Evolutionary conservation across 2,329 filamentous ascomycete species (phyloP).

Genomic region (Rhynchosporium agropyri): DNA sequence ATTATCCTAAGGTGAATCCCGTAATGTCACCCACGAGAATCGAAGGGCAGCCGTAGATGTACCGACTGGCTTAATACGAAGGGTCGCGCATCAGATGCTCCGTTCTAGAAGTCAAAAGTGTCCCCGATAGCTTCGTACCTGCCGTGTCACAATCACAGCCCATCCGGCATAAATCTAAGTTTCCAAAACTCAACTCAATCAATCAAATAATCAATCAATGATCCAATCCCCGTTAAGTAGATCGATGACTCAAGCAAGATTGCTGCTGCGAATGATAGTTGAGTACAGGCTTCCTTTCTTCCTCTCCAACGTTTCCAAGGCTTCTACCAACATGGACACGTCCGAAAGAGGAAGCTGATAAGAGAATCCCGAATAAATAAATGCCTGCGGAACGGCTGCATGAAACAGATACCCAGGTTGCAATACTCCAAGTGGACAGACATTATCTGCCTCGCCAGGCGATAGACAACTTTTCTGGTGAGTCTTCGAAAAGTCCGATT

Average conservation of each 20-base stretch:
- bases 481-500: background rate
- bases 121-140: background rate
- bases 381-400: background rate
- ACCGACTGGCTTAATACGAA: conserved; percentile 14
- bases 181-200: background rate
- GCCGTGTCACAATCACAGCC: background rate
- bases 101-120: no score
- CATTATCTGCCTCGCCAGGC: conserved; percentile 10
- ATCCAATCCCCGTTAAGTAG: background rate
- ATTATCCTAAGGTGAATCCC: background rate
- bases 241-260: background rate
- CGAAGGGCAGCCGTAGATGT: background rate
- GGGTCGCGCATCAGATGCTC: conserved; percentile 3
- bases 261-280: conserved; percentile 14
- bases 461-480: background rate
- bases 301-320: background rate
- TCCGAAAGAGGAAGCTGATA: conserved; percentile 20
- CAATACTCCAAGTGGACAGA: conserved; percentile 1
- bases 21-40: background rate
- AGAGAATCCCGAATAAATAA: conserved; percentile 12
- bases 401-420: background rate
- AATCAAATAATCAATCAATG: no score
- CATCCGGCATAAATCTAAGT: background rate
- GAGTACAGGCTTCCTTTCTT: conserved; percentile 1
- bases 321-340: conserved; percentile 1